Conservation (phyloP, 192 early-diverging fungal species). For the Linnemannia hyalina region DNA sequence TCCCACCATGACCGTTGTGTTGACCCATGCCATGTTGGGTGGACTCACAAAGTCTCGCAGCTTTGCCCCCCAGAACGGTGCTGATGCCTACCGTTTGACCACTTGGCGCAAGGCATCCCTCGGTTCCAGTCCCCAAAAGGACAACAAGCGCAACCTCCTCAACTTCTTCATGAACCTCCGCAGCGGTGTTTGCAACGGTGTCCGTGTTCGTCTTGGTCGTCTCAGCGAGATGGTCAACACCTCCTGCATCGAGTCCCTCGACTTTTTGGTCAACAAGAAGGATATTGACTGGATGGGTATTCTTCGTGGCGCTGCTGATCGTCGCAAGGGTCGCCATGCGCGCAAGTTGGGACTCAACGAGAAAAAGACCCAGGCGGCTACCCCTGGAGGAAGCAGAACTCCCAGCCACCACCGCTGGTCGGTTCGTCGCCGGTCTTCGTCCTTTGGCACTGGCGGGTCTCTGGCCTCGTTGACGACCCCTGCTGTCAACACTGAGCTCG, state of each 20-base stretch:
- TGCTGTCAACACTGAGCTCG: slow-evolving; percentile 36
- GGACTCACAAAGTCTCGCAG: slow-evolving; percentile 57
- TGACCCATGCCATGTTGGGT: slow-evolving; percentile 87
- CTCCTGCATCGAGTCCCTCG: slow-evolving; percentile 81
- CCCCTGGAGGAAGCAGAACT: slow-evolving; percentile 59
- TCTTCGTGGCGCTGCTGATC: slow-evolving; percentile 56
- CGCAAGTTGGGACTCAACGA: slow-evolving; percentile 64
- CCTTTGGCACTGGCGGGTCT: slow-evolving; percentile 22
- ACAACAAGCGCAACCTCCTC: slow-evolving; percentile 73
- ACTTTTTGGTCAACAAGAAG: slow-evolving; percentile 83
- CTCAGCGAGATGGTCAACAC: slow-evolving; percentile 84
- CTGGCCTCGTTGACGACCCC: slow-evolving; percentile 42
- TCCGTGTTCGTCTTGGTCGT: slow-evolving; percentile 82
- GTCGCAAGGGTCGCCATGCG: slow-evolving; percentile 35
- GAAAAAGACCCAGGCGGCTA: slow-evolving; percentile 59
- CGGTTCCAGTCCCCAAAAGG: slow-evolving; percentile 32
- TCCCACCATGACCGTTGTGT: slow-evolving; percentile 81
- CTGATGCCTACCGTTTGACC: slow-evolving; percentile 20
- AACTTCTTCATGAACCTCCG: slow-evolving; percentile 90
- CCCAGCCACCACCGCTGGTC: slow-evolving; percentile 60
- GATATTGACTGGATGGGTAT: slow-evolving; percentile 68
- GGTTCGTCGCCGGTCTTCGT: slow-evolving; percentile 35
- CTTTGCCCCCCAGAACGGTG: slow-evolving; percentile 46
- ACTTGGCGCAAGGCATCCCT: slow-evolving; percentile 37
- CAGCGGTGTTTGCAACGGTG: slow-evolving; percentile 72